These are phyloP conservation scores for Microbotryum saponariae DNA, from an alignment of 1,284 basidiomycete genomes.

Conservation along the genomic window DNA sequence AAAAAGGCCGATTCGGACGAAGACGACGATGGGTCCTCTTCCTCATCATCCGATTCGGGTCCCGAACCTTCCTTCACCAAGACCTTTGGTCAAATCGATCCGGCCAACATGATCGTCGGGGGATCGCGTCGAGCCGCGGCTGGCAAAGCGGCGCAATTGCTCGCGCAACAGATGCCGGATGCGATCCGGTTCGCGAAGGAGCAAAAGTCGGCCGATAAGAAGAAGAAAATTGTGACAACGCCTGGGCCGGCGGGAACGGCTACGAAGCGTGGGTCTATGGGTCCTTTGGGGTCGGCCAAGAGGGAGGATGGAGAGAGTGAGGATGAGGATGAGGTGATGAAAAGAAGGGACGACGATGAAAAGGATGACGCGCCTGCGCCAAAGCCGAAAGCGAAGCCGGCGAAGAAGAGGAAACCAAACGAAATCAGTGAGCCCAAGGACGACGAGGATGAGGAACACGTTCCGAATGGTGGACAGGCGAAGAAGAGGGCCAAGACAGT, in stretches of 20 bases:
- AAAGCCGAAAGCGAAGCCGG: slow-evolving; percentile 5
- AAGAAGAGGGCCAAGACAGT: not conserved
- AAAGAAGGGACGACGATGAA: slow-evolving; percentile 4
- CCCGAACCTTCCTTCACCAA: slow-evolving; percentile 6
- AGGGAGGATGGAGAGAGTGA: slow-evolving; percentile 7
- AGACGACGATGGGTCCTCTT: not conserved
- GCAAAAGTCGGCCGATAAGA: slow-evolving; percentile 5
- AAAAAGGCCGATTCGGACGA: not conserved
- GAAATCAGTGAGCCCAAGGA: too few relatives aligned
- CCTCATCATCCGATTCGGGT: slow-evolving; percentile 5
- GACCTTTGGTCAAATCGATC: slow-evolving; percentile 14
- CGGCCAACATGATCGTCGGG: slow-evolving; percentile 17
- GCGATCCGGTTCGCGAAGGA: slow-evolving; percentile 52
- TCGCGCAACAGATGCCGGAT: slow-evolving; percentile 67
- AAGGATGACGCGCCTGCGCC: slow-evolving; percentile 15
- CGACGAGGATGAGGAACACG: too few relatives aligned
- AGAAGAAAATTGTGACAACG: slow-evolving; percentile 21
- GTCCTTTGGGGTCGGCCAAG: not conserved
- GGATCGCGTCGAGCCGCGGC: slow-evolving; percentile 51
- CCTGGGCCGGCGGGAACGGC: slow-evolving; percentile 29
- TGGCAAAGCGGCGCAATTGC: slow-evolving; percentile 53
- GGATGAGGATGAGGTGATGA: slow-evolving; percentile 8
- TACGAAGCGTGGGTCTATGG: slow-evolving; percentile 13
- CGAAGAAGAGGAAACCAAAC: not conserved
- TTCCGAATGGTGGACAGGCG: not conserved